phyloP scores from a whole-genome alignment of 305 asterid genomes.

The Salvia sclarea region DNA sequence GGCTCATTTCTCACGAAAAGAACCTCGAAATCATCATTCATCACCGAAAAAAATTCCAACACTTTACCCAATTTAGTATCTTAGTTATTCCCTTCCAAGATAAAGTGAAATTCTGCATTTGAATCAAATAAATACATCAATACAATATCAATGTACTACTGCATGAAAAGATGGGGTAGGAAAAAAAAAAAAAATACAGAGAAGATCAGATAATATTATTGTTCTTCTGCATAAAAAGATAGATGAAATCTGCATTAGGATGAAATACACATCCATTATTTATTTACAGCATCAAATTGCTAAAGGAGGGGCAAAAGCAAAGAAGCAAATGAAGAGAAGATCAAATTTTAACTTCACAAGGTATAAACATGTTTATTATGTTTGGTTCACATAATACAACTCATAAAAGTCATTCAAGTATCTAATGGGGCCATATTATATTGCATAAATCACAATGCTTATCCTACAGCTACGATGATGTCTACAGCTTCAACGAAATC shows the following conservation, averaged over 20 bases:
- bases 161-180: background rate
- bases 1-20: too few relatives aligned
- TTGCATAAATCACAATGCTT: background rate
- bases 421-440: background rate
- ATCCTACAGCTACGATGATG: slow-evolving; percentile 17
- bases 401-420: background rate
- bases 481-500: slow-evolving; percentile 26
- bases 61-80: too few relatives aligned
- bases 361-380: background rate
- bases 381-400: background rate
- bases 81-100: too few relatives aligned
- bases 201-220: too few relatives aligned
- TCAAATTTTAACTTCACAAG: background rate
- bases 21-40: too few relatives aligned
- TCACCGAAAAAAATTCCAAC: too few relatives aligned
- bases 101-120: too few relatives aligned
- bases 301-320: background rate
- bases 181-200: background rate
- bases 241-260: background rate
- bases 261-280: background rate
- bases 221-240: background rate
- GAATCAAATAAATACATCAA: too few relatives aligned
- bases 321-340: background rate
- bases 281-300: background rate
- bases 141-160: too few relatives aligned